These are phyloP conservation scores for Oryza glumipatula DNA, from an alignment of 176 grass and related monocot genomes.

Conservation along the genomic window DNA sequence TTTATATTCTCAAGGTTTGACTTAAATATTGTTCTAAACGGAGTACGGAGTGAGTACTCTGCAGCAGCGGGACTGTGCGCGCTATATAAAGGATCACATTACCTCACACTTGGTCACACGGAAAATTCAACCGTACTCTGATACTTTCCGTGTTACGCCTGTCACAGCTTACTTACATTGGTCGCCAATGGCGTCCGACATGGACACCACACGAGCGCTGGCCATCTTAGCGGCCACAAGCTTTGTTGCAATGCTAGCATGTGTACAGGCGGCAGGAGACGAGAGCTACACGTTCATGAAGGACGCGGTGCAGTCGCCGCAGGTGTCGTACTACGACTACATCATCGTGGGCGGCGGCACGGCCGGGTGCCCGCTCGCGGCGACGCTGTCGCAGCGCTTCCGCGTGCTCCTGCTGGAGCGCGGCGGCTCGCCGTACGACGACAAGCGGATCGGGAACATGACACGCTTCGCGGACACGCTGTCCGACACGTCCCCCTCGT, in stretches of 20 bases:
- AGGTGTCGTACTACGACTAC: conserved; percentile 81
- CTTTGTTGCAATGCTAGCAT: conserved; percentile 1
- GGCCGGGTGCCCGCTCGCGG: conserved; percentile 74
- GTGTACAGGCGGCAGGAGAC: neutral
- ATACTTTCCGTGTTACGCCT: neutral
- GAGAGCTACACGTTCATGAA: conserved; percentile 65
- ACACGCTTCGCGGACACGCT: conserved; percentile 59
- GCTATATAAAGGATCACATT: conserved; percentile 15
- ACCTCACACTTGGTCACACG: neutral
- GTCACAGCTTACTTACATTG: neutral
- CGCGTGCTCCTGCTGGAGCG: conserved; percentile 87
- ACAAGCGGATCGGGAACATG: conserved; percentile 62
- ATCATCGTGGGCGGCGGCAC: conserved; percentile 90
- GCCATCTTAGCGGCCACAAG: neutral
- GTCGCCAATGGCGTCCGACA: conserved; percentile 22
- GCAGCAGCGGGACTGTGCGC: neutral
- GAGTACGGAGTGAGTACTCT: no score
- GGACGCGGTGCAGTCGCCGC: conserved; percentile 55
- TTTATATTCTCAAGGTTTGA: no score
- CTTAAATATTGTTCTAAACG: no score
- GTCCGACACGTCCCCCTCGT: conserved; percentile 52
- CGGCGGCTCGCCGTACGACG: conserved; percentile 74
- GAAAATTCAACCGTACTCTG: neutral
- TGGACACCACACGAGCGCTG: neutral
- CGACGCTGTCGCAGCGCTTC: conserved; percentile 62